Evolutionary conservation across 2,329 filamentous ascomycete species (phyloP).

Genomic region (Leptographium radiaticola): DNA sequence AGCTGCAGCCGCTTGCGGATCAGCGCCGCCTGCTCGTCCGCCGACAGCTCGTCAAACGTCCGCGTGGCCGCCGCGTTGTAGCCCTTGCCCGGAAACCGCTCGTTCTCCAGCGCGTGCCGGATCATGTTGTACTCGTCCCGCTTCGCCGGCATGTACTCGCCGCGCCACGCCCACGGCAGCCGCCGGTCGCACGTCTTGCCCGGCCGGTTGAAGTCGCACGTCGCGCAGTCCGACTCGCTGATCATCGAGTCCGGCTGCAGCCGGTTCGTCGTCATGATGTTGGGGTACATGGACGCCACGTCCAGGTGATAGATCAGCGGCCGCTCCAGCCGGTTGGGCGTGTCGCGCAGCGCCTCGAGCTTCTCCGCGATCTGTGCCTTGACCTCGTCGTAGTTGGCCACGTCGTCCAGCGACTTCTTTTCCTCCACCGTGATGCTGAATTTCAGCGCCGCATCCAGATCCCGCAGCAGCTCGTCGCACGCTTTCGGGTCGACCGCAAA

Average conservation of each 20-base stretch:
- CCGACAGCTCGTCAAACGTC: constrained; percentile 66
- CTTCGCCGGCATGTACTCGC: constrained; percentile 91
- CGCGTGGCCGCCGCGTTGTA: constrained; percentile 58
- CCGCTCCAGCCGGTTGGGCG: constrained; percentile 70
- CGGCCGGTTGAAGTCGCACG: constrained; percentile 94
- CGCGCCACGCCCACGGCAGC: constrained; percentile 95
- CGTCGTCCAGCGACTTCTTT: constrained; percentile 66
- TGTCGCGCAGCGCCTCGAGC: constrained; percentile 61
- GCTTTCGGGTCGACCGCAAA: constrained; percentile 83
- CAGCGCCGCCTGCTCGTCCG: constrained; percentile 69
- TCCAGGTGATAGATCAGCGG: constrained; percentile 97
- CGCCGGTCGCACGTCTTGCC: constrained; percentile 94
- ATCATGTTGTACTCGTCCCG: constrained; percentile 99
- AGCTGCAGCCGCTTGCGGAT: constrained; percentile 79
- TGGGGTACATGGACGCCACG: constrained; percentile 98
- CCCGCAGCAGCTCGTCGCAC: constrained; percentile 74
- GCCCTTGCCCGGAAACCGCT: constrained; percentile 72
- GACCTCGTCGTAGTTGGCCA: constrained; percentile 72
- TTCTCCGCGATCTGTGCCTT: constrained; percentile 67
- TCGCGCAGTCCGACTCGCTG: constrained; percentile 85
- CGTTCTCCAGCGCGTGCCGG: constrained; percentile 76
- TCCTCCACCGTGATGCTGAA: constrained; percentile 81
- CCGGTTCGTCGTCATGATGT: constrained; percentile 99
- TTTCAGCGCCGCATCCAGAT: constrained; percentile 76
- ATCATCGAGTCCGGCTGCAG: constrained; percentile 99